Evolutionary conservation across 2,329 filamentous ascomycete genomes (phyloP), one percentile per base, ranked within the genome.

Genomic region (Pseudogymnoascus sp.): DNA sequence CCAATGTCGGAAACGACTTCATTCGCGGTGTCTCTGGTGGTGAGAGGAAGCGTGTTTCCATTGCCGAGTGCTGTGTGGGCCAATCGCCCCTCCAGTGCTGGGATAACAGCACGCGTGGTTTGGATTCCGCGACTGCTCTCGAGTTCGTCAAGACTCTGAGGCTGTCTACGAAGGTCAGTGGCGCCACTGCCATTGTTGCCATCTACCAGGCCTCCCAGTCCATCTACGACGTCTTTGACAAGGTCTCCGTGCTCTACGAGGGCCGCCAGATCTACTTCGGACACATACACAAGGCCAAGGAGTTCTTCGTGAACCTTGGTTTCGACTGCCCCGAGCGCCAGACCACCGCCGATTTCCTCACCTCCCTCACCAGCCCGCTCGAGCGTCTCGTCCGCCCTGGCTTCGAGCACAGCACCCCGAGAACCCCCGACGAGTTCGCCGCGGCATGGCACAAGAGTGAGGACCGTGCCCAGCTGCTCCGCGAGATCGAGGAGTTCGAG

Each of bases 31-130:
- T 90, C 0, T 86, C 82, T 6, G 88, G 87, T 26, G 87, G 88
- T 38, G 87, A 90, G 72, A 80, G 86, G 63, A 93, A 95, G 77
- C 86, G 91, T 72, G 90, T 96, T 4, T 89, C 86, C 50, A 91
- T 95, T 65, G 89, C 88, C 1, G 90, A 95, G 74, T 90, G 90
- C 35, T 82, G 84, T 0, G 81, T 82, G 8, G 79, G 78, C 1
- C 73, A 78, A n/a, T 82, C 84, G 1, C 85, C 81, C 44, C 78
- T 84, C 1, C 86, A 90, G 72, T 88, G 86, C 65, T 95, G 90
- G 90, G 91, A 89, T 65, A 91, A 91, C 67, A 86, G 82, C 24
- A 93, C 89, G 0, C 80, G 83, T 61, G 90, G 90, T 10, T 79
- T 93, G 0, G 90, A 93, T 72, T 86, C 86, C 0, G 85, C 85